A percentile compares a stretch with the other conserved stretches of the same genome.
phyloP scores from a whole-genome alignment of 2,329 filamentous ascomycete genomes.

The Fusarium sp. region DNA sequence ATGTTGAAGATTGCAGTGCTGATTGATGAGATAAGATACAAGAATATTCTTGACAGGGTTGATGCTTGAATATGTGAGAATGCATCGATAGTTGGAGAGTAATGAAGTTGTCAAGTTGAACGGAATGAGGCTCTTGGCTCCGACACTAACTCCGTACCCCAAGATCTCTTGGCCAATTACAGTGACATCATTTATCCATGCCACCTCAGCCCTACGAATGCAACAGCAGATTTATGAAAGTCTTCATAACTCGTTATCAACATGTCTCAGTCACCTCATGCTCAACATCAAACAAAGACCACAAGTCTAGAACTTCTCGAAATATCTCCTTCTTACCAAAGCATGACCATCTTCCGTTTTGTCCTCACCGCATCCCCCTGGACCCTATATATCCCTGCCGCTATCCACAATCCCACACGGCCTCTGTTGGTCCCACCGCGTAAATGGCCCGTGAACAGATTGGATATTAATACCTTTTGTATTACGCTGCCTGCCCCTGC shows the following conservation, averaged over 20 bases:
- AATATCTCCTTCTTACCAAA: neutral
- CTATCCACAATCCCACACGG: neutral
- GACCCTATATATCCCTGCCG: neutral
- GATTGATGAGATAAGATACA: neutral
- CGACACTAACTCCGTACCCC: neutral
- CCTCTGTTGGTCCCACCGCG: neutral
- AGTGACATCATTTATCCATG: neutral
- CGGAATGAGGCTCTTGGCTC: neutral
- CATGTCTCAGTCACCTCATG: neutral
- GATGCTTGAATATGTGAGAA: neutral
- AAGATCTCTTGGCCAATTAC: neutral
- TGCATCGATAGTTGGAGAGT: neutral
- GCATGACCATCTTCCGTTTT: neutral
- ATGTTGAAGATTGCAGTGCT: neutral
- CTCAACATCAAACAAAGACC: neutral
- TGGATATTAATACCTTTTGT: neutral
- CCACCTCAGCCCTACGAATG: conserved; percentile 3
- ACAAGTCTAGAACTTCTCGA: neutral
- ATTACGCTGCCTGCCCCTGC: neutral
- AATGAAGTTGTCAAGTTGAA: neutral
- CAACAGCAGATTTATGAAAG: neutral
- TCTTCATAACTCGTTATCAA: neutral
- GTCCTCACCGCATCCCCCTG: neutral
- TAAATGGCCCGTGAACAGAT: neutral
- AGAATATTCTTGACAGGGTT: neutral